These are phyloP conservation scores for Macrolepiota fuliginosa DNA, from an alignment of 768 basidiomycete genomes.

Conservation along the genomic window DNA sequence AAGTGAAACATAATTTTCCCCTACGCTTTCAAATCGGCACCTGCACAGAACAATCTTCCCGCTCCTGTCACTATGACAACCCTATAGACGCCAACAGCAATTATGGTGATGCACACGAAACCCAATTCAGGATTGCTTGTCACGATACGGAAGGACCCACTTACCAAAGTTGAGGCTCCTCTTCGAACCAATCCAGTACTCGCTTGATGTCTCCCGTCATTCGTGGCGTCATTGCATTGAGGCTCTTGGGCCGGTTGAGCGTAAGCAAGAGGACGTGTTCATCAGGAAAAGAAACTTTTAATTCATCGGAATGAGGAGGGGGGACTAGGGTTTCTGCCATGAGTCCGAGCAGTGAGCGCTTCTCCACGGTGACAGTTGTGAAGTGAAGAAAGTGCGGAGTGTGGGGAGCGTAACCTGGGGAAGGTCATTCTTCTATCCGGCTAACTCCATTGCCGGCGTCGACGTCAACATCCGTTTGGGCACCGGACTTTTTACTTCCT, in stretches of 20 bases:
- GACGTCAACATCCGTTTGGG: neutral
- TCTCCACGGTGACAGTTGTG: neutral
- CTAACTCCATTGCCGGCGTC: conserved; percentile 9
- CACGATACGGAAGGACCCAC: conserved; percentile 16
- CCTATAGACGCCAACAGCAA: conserved; percentile 39
- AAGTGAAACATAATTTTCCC: conserved; percentile 21
- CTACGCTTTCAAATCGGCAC: conserved; percentile 75
- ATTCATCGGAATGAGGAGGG: conserved; percentile 32
- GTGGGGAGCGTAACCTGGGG: conserved; percentile 5
- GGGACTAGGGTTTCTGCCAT: conserved; percentile 22
- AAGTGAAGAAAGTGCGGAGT: neutral
- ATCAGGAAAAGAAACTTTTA: conserved; percentile 35
- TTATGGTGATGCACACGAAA: neutral
- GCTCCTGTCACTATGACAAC: conserved; percentile 72
- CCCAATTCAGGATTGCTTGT: neutral
- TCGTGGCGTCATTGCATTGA: conserved; percentile 72
- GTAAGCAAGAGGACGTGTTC: conserved; percentile 39
- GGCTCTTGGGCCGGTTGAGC: conserved; percentile 62
- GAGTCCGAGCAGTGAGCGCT: neutral
- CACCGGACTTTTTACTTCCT: neutral
- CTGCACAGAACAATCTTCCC: conserved; percentile 75
- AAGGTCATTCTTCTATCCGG: conserved; percentile 6
- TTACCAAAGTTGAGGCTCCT: conserved; percentile 70
- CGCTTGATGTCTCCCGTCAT: conserved; percentile 52
- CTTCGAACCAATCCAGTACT: conserved; percentile 72